Base-by-base conservation (phyloP, 129 eudicot species). In the Chrysanthemum seticuspe region DNA sequence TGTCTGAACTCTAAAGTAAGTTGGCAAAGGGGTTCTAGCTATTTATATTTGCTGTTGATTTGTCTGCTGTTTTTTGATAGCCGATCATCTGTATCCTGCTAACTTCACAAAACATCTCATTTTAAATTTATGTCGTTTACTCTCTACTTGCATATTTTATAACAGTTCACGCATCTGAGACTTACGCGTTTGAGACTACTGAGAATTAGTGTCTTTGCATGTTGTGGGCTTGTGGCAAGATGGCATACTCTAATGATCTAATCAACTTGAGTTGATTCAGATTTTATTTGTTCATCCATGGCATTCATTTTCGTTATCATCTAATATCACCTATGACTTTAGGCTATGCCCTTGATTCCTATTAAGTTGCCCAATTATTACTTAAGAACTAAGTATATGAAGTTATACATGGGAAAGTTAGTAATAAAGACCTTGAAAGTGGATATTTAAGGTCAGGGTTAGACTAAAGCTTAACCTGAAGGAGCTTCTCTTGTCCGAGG, bases 191-290 rank as follows among this genome's bases (percentile, higher is more conserved):
- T 61, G 56, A 40, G 75, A 71, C 44, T 16, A 57, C 14, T 0
- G 14, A 71, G 55, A 21, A 58, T 56, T 56, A 40, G 65, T 64
- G 54, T 13, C 75, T 18, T 70, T 51, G 57, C 11, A 40, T 16
- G 53, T 52, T 13, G 57, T 40, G 47, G 45, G 10, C 47, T 15
- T 29, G 61, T 70, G 74, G 51, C 63, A 31, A 56, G 49, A n/a
- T 21, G 57, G 60, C 57, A 71, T 45, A 40, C 25, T 40, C 10
- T 40, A 40, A 40, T 40, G 47, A 40, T 40, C 56, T 71, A 58
- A 19, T 29, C 68, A 63, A 34, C 51, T 47, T 63, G 36, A 34
- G 48, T 14, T 63, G 47, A 44, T 44, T 70, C 15, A n/a, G 14
- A 15, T 57, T n/a, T 40, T 65, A 70, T 55, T 40, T 40, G 47